Base-by-base conservation (phyloP, 2,329 filamentous ascomycete species). In the Lachnum nothofagi region DNA sequence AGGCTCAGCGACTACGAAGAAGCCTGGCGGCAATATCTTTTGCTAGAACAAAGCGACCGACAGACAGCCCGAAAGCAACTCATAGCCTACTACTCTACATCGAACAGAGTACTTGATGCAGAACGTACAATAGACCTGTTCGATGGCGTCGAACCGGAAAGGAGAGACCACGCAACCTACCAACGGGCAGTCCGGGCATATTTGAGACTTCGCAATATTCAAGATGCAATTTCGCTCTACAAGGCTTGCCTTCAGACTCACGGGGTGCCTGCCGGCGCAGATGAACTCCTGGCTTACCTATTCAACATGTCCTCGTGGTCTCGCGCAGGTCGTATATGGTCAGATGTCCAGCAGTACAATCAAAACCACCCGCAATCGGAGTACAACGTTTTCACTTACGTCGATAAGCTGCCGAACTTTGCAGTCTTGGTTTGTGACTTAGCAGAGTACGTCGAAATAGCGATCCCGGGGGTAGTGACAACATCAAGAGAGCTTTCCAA, bases 61-160 rank as follows among this genome's bases (percentile, higher is more conserved):
- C 46, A 45, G 19, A 25, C n/a, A 20, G 24, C 65, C 25, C 56
- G 54, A 34, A 49, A 45, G 12, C 43, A 48, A 10, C 43, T 70
- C 10, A 65, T 73, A 44, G 55, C 55, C 5, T 70, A 68, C 54
- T 54, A 76, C 10, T 66, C 67, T 6, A 56, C 52, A n/a, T 75
- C 74, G 9, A 49, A 57, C 35, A 54, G 63, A 10, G 29, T 60
- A 2, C 42, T 67, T 20, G 68, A 78, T 58, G 63, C 69, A 12
- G 66, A 67, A 48, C 70, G 73, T 40, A 65, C 68, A 16, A 65
- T 71, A 42, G 53, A 65, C n/a, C 51, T 80, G 7, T 80, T 80
- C 56, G 60, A 71, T 23, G 31, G 31, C 8, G 33, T 61, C 10
- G 43, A 43, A n/a, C 22, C 39, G 24, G 46, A 65, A 7, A 46